Conservation (phyloP, 1,284 basidiomycete genomes). For the Marasmius tenuissimus region DNA sequence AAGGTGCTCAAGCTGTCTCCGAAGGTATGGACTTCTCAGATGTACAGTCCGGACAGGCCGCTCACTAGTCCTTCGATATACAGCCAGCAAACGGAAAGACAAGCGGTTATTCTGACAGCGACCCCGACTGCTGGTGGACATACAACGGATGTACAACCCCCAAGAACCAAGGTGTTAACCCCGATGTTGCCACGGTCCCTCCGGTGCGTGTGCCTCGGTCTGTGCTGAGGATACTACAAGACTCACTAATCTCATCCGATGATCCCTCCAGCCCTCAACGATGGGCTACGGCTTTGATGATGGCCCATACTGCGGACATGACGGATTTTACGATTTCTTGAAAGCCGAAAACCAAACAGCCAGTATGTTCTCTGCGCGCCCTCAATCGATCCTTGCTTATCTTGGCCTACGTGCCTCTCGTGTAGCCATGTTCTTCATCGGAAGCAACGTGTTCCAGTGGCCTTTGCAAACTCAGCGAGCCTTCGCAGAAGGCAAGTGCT, state of each 20-base stretch:
- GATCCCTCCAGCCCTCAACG: conserved; percentile 47
- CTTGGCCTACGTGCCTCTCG: background rate
- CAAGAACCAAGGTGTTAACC: conserved; percentile 38
- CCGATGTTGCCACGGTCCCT: conserved; percentile 63
- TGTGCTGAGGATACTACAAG: background rate
- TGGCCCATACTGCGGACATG: conserved; percentile 73
- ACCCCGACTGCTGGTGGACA: conserved; percentile 59
- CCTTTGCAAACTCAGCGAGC: conserved; percentile 69
- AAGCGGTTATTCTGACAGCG: conserved; percentile 26
- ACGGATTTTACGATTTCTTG: conserved; percentile 64
- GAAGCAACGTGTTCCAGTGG: conserved; percentile 75
- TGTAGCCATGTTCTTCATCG: conserved; percentile 73
- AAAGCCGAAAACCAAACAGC: conserved; percentile 66
- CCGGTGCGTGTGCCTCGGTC: conserved; percentile 37
- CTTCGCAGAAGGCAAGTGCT: conserved; percentile 43
- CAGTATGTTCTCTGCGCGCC: conserved; percentile 36
- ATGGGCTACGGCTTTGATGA: conserved; percentile 68
- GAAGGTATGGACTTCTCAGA: conserved; percentile 15
- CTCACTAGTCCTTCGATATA: background rate
- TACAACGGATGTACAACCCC: conserved; percentile 56
- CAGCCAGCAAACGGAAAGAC: background rate
- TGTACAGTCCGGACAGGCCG: background rate
- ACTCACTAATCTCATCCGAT: background rate
- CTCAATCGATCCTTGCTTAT: background rate
- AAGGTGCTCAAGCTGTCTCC: conserved; percentile 33